These are phyloP conservation scores for Cyclostephanos tholiformis DNA, from an alignment of 108 stramenopile genomes.

Conservation along the genomic window DNA sequence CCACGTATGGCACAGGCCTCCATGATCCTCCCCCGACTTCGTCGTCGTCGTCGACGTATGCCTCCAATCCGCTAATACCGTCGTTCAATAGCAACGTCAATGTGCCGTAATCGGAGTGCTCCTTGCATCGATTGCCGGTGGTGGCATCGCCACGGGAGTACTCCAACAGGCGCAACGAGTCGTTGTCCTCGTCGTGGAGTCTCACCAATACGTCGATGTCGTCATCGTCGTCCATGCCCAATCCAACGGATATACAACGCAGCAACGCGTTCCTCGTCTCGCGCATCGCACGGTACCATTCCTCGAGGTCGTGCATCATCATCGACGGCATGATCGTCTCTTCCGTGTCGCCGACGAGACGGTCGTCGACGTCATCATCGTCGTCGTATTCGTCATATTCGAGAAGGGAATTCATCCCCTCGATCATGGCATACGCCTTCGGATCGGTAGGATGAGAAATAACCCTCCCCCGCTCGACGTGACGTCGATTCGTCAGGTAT, in stretches of 20 bases:
- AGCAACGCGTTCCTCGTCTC: slow-evolving; percentile 51
- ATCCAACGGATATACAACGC: slow-evolving; percentile 55
- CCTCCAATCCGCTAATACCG: slow-evolving; percentile 64
- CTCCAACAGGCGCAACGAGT: slow-evolving; percentile 53
- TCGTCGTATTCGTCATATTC: slow-evolving; percentile 6
- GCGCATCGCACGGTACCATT: slow-evolving; percentile 55
- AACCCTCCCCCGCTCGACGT: slow-evolving; percentile 9
- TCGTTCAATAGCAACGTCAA: slow-evolving; percentile 67
- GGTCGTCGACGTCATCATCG: not conserved
- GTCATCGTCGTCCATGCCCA: slow-evolving; percentile 38
- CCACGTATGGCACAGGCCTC: slow-evolving; percentile 58
- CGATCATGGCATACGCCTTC: slow-evolving; percentile 64
- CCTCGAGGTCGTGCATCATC: slow-evolving; percentile 20
- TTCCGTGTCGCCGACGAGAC: not conserved
- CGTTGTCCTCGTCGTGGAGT: slow-evolving; percentile 58
- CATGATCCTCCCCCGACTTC: slow-evolving; percentile 23
- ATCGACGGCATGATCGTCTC: no score
- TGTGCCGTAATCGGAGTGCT: slow-evolving; percentile 79
- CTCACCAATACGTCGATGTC: slow-evolving; percentile 47
- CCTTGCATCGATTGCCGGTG: slow-evolving; percentile 72
- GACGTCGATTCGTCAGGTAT: slow-evolving; percentile 24
- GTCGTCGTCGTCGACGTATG: slow-evolving; percentile 32
- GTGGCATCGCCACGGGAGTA: slow-evolving; percentile 39
- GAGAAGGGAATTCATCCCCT: slow-evolving; percentile 21
- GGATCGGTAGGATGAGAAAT: slow-evolving; percentile 71